phyloP scores from a whole-genome alignment of 305 asterid genomes.

The Fraxinus latifolia region DNA sequence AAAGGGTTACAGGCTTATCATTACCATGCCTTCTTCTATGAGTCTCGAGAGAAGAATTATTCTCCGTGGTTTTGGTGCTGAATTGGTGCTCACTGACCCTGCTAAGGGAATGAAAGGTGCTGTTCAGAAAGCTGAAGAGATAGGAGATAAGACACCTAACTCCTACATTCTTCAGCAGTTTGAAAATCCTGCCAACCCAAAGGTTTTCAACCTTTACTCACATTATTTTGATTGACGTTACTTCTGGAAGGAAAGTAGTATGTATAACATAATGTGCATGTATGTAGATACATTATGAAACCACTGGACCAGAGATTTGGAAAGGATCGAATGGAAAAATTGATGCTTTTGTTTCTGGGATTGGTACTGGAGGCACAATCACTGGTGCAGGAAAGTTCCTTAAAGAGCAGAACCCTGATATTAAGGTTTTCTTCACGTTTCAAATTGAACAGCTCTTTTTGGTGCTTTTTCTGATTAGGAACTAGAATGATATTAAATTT shows the following conservation, averaged over 20 bases:
- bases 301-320: slow-evolving; percentile 76
- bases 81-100: slow-evolving; percentile 35
- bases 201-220: slow-evolving; percentile 19
- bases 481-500: background rate
- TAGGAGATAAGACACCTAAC: slow-evolving; percentile 29
- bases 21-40: slow-evolving; percentile 43
- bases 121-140: slow-evolving; percentile 36
- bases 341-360: slow-evolving; percentile 59
- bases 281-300: slow-evolving; percentile 58
- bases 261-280: background rate
- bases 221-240: background rate
- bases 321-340: slow-evolving; percentile 51
- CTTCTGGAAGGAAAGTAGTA: background rate
- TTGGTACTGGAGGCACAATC: slow-evolving; percentile 69
- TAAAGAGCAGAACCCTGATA: slow-evolving; percentile 48
- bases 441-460: background rate
- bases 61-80: slow-evolving; percentile 40
- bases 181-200: slow-evolving; percentile 37
- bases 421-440: slow-evolving; percentile 37
- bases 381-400: slow-evolving; percentile 60
- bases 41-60: slow-evolving; percentile 43
- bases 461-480: background rate
- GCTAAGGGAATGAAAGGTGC: slow-evolving; percentile 42
- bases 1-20: slow-evolving; percentile 37
- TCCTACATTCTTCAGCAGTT: slow-evolving; percentile 37